Evolutionary conservation across 139 green algal species (phyloP), one percentile per base, ranked within the genome.

Genomic region (Micractinium conductrix): DNA sequence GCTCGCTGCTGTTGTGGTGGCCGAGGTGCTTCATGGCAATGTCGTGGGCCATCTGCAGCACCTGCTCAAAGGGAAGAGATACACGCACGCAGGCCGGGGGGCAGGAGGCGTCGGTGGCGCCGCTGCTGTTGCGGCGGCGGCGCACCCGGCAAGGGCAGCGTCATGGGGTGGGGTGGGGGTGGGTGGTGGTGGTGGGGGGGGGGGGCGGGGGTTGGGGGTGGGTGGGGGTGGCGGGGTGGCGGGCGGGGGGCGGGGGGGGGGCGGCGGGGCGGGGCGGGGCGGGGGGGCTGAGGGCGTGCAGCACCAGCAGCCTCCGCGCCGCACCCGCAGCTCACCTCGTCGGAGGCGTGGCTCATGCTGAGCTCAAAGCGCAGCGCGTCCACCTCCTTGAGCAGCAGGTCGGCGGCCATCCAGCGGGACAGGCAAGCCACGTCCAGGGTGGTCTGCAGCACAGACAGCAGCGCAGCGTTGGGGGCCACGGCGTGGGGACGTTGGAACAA

Each of bases 281-380:
- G 48, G 48, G 14, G 48, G 12, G 48, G 48, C 48, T 22, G 48
- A 14, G 48, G 48, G 12, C 12, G 48, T 14, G 48, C 12, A 14
- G 14, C 48, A 58, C 65, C 65, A 12, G 16, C n/a, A 72, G 4
- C 26, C 38, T 26, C 10, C 10, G 22, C 42, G 0, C 43, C 2
- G 1, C 16, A n/a, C 33, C 74, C 1, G 38, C 37, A 58, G 89
- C 92, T 92, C 74, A 97, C 87, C 80, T 93, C 67, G 16, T 94
- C 88, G 43, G 67, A 93, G 88, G 95, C 97, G 55, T 96, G 89
- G 87, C 75, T 96, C 95, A 98, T 98, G 80, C 93, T 97, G 81
- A 99, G 91, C 93, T 98, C 95, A 86, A 98, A 97, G 30, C 94
- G 89, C 84, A 98, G 90, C 9, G 91, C 86, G 67, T 99, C 95